A percentile compares a stretch with the other conserved stretches of the same genome.
Evolutionary conservation across 1,284 basidiomycete genomes (phyloP).

Genomic region (Ganoderma multipileum): DNA sequence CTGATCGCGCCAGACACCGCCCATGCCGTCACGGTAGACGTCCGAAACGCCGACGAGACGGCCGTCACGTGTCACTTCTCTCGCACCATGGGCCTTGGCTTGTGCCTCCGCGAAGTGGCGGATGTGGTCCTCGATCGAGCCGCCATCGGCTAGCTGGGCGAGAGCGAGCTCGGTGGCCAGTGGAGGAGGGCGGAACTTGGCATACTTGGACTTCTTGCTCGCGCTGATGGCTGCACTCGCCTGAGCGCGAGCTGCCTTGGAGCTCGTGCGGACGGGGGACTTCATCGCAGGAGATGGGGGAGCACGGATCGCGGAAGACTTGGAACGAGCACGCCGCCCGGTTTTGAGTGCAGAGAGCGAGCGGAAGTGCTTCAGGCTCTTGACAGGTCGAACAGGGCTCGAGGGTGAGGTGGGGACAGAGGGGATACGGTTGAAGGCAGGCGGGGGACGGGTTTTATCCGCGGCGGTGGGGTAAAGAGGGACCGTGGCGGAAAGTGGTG

Average conservation of each 20-base stretch:
- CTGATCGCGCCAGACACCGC: conserved; percentile 72
- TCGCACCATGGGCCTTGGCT: conserved; percentile 49
- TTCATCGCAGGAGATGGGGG: conserved; percentile 23
- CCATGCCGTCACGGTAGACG: conserved; percentile 63
- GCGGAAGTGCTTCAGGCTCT: conserved; percentile 39
- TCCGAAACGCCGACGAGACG: conserved; percentile 50
- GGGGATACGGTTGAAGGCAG: conserved; percentile 19
- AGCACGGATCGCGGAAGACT: conserved; percentile 33
- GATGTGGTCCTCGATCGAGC: conserved; percentile 62
- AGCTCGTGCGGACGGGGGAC: conserved; percentile 22
- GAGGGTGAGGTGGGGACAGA: conserved; percentile 17
- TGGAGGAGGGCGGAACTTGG: conserved; percentile 51
- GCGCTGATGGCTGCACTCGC: conserved; percentile 30
- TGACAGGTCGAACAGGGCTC: conserved; percentile 29
- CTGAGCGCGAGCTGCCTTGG: conserved; percentile 30
- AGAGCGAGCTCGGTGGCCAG: conserved; percentile 68
- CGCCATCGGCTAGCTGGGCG: conserved; percentile 72
- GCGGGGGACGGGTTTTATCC: conserved; percentile 24
- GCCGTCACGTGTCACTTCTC: conserved; percentile 33
- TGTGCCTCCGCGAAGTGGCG: conserved; percentile 61
- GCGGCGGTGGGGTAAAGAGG: conserved; percentile 20
- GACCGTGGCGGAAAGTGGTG: conserved; percentile 37
- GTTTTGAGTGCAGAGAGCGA: conserved; percentile 38
- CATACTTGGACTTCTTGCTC: conserved; percentile 54
- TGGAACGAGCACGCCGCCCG: conserved; percentile 33